Evolutionary conservation across 352 stramenopile genomes (phyloP), one percentile per base, ranked within the genome.

Genomic region (Peronospora destructor): DNA sequence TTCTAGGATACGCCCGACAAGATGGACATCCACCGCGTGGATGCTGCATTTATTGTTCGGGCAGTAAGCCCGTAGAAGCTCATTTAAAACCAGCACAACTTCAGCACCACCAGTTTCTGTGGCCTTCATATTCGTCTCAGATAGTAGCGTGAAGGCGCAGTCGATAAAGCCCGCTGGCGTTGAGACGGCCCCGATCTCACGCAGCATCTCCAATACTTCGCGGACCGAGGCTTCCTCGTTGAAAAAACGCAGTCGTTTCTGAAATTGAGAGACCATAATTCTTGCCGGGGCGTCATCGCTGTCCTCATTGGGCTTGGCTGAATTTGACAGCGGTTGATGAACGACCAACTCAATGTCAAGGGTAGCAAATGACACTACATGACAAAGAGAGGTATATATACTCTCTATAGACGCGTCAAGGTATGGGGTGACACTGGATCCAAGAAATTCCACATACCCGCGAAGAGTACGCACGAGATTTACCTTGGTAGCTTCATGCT

Each of bases 301-400:
- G 17, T 12, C 49, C 34, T 48, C 37, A 13, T 49, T 46, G 23
- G 44, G 17, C 10, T 43, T 33, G 29, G 42, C 25, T 38, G 25
- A 14, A 30, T 39, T 56, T 30, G 59, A 41, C 23, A 73, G 32
- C 0, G 45, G 68, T 42, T 84, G 68, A 48, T 92, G 61, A 21
- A 83, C 64, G 13, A 92, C 51, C 46, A 94, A 64, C 16, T 89
- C 71, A 26, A 85, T 77, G 36, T 94, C 81, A 48, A 92, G 66
- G 9, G 64, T 46, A 34, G 85, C 77, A 45, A 92, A 76, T 32
- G 62, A 66, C 2, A 87, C 26, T 8, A 91, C 56, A 11, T 59
- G 66, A 36, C 54, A 66, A 1, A 91, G 61, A 4, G 66, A 61
- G 1, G 49, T 68, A 49, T 76, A 76, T 35, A 82, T 76, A 2